Evolutionary conservation across 2,329 filamentous ascomycete species (phyloP).

Genomic region (Colletotrichum gigasporum): DNA sequence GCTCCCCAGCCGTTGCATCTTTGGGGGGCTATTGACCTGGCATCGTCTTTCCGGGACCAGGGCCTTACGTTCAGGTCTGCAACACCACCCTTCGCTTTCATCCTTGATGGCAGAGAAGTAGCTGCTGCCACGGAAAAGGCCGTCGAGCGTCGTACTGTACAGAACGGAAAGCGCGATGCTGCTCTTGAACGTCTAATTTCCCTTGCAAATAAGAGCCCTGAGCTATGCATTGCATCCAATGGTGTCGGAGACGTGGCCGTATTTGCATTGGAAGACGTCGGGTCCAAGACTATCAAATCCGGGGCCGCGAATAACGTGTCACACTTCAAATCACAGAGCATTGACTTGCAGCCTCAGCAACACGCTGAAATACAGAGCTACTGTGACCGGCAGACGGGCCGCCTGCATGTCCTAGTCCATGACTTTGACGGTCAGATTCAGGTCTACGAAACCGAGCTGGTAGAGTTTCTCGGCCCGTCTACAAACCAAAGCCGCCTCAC

Average conservation of each 20-base stretch:
- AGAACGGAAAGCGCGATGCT: slow-evolving; percentile 55
- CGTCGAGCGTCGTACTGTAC: slow-evolving; percentile 59
- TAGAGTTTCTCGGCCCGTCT: slow-evolving; percentile 81
- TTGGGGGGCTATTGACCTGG: slow-evolving; percentile 83
- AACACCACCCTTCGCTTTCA: slow-evolving; percentile 62
- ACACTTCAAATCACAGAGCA: slow-evolving; percentile 71
- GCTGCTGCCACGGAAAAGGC: slow-evolving; percentile 79
- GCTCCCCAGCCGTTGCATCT: slow-evolving; percentile 78
- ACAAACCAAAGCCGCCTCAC: slow-evolving; percentile 68
- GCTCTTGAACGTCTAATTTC: slow-evolving; percentile 87
- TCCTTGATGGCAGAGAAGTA: slow-evolving; percentile 86
- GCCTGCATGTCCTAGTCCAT: slow-evolving; percentile 80
- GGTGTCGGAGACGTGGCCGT: slow-evolving; percentile 87
- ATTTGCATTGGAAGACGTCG: slow-evolving; percentile 91
- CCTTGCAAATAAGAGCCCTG: slow-evolving; percentile 84
- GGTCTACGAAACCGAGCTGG: slow-evolving; percentile 81
- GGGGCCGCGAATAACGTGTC: slow-evolving; percentile 86
- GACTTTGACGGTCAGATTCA: slow-evolving; percentile 87
- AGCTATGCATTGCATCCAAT: slow-evolving; percentile 88
- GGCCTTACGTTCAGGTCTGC: slow-evolving; percentile 27
- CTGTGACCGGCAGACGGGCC: slow-evolving; percentile 70
- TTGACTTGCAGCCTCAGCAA: slow-evolving; percentile 50
- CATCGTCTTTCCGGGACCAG: slow-evolving; percentile 70
- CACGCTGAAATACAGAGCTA: slow-evolving; percentile 80
- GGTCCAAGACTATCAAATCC: slow-evolving; percentile 71